Conservation (phyloP, 768 basidiomycete species). For the Trametes villosa region DNA sequence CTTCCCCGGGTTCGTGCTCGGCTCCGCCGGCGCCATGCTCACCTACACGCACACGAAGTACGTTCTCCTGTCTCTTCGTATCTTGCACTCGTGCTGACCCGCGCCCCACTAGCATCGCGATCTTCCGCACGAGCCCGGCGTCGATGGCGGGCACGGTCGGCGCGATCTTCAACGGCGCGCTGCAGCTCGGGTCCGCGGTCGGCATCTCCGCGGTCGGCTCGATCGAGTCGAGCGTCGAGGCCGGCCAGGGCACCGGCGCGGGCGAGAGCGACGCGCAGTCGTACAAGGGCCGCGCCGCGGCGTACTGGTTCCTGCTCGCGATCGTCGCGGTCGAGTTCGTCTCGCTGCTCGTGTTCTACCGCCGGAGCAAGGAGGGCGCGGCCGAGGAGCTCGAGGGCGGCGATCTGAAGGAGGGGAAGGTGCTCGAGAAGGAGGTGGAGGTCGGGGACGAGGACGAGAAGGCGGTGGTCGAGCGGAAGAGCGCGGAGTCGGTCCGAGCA, state of each 20-base stretch:
- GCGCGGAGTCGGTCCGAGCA: too few species aligned
- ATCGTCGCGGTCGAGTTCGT: slow-evolving; percentile 38
- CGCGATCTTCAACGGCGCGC: slow-evolving; percentile 58
- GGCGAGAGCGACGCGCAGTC: slow-evolving; percentile 31
- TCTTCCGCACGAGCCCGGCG: slow-evolving; percentile 52
- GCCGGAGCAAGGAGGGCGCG: slow-evolving; percentile 25
- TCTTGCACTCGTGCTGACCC: too few species aligned
- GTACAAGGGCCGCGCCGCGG: slow-evolving; percentile 48
- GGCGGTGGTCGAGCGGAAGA: too few species aligned
- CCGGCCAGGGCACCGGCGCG: slow-evolving; percentile 37
- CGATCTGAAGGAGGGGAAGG: too few species aligned
- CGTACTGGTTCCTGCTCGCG: slow-evolving; percentile 40
- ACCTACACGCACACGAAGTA: slow-evolving; percentile 54
- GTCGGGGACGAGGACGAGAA: too few species aligned
- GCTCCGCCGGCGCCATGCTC: slow-evolving; percentile 50
- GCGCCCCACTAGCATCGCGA: slow-evolving; percentile 45
- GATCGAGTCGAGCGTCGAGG: slow-evolving; percentile 51
- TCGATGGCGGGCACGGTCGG: slow-evolving; percentile 57
- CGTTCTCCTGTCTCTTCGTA: slow-evolving; percentile 23
- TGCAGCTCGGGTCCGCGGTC: slow-evolving; percentile 56
- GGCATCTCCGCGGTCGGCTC: slow-evolving; percentile 53
- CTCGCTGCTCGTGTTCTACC: slow-evolving; percentile 42
- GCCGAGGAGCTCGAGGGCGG: too few species aligned
- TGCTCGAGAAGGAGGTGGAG: too few species aligned
- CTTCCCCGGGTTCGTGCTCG: slow-evolving; percentile 55